These are phyloP conservation scores for Huntiella decipiens DNA, from an alignment of 2,329 filamentous ascomycete genomes.

Conservation along the genomic window DNA sequence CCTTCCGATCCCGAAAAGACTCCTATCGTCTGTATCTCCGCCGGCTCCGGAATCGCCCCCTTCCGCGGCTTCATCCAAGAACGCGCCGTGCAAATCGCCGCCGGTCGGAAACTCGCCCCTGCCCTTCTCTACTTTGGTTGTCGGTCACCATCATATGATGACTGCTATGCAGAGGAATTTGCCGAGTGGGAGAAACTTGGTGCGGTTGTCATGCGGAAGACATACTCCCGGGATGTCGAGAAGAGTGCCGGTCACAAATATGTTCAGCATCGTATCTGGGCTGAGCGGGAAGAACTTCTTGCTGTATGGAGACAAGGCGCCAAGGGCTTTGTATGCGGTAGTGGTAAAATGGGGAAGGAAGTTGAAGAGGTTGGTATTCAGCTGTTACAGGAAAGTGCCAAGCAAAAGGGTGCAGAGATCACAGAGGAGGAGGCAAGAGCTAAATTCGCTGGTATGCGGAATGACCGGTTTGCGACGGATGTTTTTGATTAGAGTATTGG, in stretches of 20 bases:
- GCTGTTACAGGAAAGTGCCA: constrained; percentile 19
- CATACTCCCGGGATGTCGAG: constrained; percentile 27
- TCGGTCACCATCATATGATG: constrained; percentile 32
- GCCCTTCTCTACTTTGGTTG: constrained; percentile 50
- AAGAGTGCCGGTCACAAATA: constrained; percentile 28
- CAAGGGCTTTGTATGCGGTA: constrained; percentile 47
- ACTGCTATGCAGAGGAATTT: constrained; percentile 40
- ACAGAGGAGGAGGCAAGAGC: constrained; percentile 22
- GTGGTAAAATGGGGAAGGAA: constrained; percentile 28
- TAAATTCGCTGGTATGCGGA: constrained; percentile 31
- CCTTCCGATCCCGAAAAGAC: constrained; percentile 25
- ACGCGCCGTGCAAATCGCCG: constrained; percentile 30
- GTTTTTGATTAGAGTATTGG: constrained; percentile 31
- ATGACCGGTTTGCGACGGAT: constrained; percentile 39
- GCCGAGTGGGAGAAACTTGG: constrained; percentile 39
- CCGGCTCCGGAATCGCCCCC: constrained; percentile 39
- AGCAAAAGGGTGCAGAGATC: constrained; percentile 17
- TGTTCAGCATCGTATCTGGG: constrained; percentile 26
- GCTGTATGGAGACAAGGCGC: constrained; percentile 26
- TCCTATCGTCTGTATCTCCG: constrained; percentile 32
- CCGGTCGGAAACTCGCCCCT: constrained; percentile 34
- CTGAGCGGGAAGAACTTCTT: constrained; percentile 19
- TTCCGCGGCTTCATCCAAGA: constrained; percentile 47
- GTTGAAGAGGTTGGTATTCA: constrained; percentile 23
- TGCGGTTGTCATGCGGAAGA: constrained; percentile 40